Evolutionary conservation across 148 eudicot genomes (phyloP).

Genomic region (Fagopyrum tataricum): DNA sequence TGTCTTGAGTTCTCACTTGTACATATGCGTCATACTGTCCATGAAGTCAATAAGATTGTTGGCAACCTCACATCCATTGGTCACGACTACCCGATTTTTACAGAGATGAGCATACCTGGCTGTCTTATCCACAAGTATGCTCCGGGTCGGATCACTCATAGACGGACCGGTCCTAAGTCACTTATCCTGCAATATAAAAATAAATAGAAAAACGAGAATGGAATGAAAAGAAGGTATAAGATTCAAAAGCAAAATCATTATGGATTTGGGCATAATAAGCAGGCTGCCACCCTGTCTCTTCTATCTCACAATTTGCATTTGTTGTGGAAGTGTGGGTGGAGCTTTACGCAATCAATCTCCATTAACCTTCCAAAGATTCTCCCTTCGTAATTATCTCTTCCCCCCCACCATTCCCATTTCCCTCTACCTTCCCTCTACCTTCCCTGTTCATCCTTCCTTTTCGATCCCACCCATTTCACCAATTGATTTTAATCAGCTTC

Average conservation of each 20-base stretch:
- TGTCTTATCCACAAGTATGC: too few relatives aligned
- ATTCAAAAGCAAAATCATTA: neutral
- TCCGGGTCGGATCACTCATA: too few relatives aligned
- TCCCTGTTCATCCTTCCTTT: neutral
- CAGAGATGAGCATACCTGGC: too few relatives aligned
- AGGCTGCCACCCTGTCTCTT: neutral
- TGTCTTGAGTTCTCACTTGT: too few relatives aligned
- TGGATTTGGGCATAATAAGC: neutral
- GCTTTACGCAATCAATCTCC: neutral
- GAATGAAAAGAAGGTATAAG: neutral
- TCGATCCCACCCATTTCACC: neutral
- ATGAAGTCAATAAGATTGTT: too few relatives aligned
- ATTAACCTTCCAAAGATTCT: neutral
- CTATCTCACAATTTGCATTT: neutral
- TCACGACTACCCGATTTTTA: too few relatives aligned
- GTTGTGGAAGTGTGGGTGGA: neutral
- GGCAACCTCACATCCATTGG: too few relatives aligned
- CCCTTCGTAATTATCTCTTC: neutral
- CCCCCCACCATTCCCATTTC: neutral
- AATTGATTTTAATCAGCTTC: neutral
- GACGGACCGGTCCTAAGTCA: too few relatives aligned
- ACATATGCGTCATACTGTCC: too few relatives aligned
- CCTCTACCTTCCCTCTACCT: neutral
- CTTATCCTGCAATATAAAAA: too few relatives aligned
- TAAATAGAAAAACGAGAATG: too few relatives aligned